These are phyloP conservation scores for Lasiodiplodia gonubiensis DNA, from an alignment of 2,329 filamentous ascomycete genomes.

Conservation along the genomic window DNA sequence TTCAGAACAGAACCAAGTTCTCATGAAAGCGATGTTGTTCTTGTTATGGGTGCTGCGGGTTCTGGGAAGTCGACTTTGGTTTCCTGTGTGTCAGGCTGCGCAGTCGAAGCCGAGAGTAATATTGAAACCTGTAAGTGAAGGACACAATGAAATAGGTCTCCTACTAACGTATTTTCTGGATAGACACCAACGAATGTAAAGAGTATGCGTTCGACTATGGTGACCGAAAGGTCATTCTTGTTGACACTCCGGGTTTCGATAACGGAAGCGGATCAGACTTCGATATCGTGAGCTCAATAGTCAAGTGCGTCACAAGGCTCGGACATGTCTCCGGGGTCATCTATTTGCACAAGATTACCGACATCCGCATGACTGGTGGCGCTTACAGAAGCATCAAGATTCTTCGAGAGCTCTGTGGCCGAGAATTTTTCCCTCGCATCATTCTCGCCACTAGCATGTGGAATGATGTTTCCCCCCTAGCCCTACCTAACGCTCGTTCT, in stretches of 20 bases:
- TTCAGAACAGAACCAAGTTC: background rate
- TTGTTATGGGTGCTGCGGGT: background rate
- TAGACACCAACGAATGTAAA: background rate
- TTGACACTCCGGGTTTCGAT: background rate
- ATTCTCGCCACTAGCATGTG: background rate
- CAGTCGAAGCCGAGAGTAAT: background rate
- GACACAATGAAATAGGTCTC: background rate
- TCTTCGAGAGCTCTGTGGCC: constrained; percentile 52
- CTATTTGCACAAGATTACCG: constrained; percentile 52
- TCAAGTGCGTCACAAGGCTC: constrained; percentile 25
- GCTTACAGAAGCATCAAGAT: constrained; percentile 49
- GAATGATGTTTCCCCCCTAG: background rate
- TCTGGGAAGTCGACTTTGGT: background rate
- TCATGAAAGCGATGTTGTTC: background rate
- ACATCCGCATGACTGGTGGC: constrained; percentile 47
- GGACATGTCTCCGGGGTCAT: constrained; percentile 50
- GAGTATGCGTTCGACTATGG: background rate
- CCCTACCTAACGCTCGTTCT: too few relatives aligned
- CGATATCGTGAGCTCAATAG: background rate
- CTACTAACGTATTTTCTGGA: background rate
- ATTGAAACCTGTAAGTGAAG: background rate
- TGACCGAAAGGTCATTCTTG: background rate
- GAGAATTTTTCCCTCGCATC: constrained; percentile 31
- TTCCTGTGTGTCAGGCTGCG: background rate
- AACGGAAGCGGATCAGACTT: background rate